These are phyloP conservation scores for Hemileia vastatrix DNA, from an alignment of 1,284 basidiomycete species.

Conservation along the genomic window DNA sequence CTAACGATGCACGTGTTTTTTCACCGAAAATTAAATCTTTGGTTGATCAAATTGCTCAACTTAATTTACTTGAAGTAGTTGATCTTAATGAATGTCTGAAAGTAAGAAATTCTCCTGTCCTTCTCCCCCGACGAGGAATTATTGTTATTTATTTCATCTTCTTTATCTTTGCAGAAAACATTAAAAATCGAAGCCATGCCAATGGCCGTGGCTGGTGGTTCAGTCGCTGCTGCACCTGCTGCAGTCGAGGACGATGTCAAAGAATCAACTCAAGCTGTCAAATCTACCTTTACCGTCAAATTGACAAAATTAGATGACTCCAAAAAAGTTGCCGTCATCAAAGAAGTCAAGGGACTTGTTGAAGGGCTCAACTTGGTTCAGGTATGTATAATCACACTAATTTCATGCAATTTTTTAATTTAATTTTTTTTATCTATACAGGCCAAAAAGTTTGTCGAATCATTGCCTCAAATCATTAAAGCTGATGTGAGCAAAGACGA, in stretches of 20 bases:
- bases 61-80: conserved; percentile 88
- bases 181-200: conserved; percentile 97
- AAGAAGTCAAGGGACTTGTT: conserved; percentile 90
- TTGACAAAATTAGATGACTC: conserved; percentile 80
- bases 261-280: conserved; percentile 45
- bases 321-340: conserved; percentile 92
- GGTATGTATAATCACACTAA: conserved; percentile 52
- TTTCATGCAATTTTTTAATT: too few species aligned
- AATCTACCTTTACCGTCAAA: conserved; percentile 93
- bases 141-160: not conserved
- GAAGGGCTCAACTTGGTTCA: conserved; percentile 91
- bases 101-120: conserved; percentile 48
- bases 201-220: conserved; percentile 68
- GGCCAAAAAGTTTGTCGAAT: conserved; percentile 99
- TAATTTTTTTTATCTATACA: too few species aligned
- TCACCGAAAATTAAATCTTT: conserved; percentile 69
- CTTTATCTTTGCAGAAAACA: conserved; percentile 55
- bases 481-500: conserved; percentile 95
- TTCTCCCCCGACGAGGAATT: too few species aligned
- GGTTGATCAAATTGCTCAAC: conserved; percentile 82
- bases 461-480: conserved; percentile 82
- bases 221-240: conserved; percentile 51
- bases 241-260: too few species aligned
- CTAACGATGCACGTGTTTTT: too few species aligned
- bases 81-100: conserved; percentile 86